Evolutionary conservation across 2,329 filamentous ascomycete genomes (phyloP), one percentile per base, ranked within the genome.

Genomic region (Rhytidhysteron rufulum): DNA sequence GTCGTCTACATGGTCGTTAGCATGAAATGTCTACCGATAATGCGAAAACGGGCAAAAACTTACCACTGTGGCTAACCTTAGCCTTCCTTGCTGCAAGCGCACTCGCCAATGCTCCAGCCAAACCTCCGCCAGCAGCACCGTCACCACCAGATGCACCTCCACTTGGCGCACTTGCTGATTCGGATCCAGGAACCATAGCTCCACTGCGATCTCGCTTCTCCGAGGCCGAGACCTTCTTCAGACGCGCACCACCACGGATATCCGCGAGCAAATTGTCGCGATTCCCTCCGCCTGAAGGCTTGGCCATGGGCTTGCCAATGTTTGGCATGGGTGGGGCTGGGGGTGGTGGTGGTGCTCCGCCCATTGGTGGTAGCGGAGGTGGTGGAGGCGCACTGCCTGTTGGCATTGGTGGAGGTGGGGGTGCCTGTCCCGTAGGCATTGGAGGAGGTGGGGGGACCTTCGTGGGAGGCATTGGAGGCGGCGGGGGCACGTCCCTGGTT

Each of bases 21-120:
- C 43, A 54, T 40, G 30, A 31, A 21, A 34, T 31, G 16, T 39
- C 18, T 24, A 4, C 31, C 34, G 37, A 43, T 32, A 48, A 48
- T 42, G 36, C 10, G 27, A 35, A 41, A 27, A 6, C n/a, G 19
- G 37, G 25, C 17, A 17, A 38, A 17, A 38, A 56, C 55, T 81
- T 80, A 96, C 91, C 91, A 75, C 88, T 95, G 64, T 87, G 85
- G 69, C 87, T 88, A 63, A 96, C 91, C 75, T 95, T 95, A 67
- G 88, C 82, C 74, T 96, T 96, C 65, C 91, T 78, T 70, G 81
- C 84, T 44, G 87, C 87, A 53, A 95, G 70, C 34, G 88, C 90
- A 69, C 85, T 88, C 17, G 88, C 88, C 77, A 96, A 60, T 33
- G 71, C 71, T 10, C 69, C 70, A 41, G 71, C 72, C 52, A 75